Percentiles rank a stretch among this genome's conserved stretches.
phyloP scores from a whole-genome alignment of 192 early-diverging fungal species.

The Geranomyces variabilis region DNA sequence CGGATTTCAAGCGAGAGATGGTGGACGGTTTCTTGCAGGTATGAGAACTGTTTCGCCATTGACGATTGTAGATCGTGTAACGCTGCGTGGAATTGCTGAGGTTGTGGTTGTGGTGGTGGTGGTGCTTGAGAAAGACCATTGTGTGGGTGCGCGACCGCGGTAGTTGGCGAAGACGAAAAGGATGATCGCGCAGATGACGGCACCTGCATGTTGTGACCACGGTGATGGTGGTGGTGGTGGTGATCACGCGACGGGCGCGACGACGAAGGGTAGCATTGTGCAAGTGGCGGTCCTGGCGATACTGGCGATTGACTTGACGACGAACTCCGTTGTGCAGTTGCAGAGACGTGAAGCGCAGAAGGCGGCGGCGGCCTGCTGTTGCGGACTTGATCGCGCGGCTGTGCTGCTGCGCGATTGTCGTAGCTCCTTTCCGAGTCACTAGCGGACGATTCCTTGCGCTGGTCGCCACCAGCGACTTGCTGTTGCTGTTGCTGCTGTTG shows the following conservation, averaged over 20 bases:
- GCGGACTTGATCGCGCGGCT: neutral
- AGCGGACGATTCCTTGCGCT: neutral
- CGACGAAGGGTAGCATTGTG: neutral
- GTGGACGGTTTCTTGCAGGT: conserved; percentile 23
- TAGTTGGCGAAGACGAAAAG: neutral
- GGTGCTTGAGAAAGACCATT: neutral
- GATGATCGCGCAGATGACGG: neutral
- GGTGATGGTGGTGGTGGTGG: neutral
- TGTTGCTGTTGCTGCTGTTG: neutral
- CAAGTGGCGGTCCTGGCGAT: neutral
- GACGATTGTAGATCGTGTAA: conserved; percentile 20
- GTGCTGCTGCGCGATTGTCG: neutral
- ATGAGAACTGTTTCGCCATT: conserved; percentile 24
- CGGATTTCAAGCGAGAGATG: conserved; percentile 18
- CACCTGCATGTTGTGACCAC: neutral
- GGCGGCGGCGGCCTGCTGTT: neutral
- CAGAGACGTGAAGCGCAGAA: neutral
- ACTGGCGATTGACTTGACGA: neutral
- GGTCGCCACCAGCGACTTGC: neutral
- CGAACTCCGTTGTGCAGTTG: too few species aligned
- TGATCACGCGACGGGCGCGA: too few species aligned
- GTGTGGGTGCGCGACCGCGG: neutral
- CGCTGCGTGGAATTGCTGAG: neutral
- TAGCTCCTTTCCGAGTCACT: conserved; percentile 10
- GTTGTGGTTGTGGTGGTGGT: neutral